Conservation (phyloP, 169 alveolate species). For the Cryptosporidium sp. region DNA sequence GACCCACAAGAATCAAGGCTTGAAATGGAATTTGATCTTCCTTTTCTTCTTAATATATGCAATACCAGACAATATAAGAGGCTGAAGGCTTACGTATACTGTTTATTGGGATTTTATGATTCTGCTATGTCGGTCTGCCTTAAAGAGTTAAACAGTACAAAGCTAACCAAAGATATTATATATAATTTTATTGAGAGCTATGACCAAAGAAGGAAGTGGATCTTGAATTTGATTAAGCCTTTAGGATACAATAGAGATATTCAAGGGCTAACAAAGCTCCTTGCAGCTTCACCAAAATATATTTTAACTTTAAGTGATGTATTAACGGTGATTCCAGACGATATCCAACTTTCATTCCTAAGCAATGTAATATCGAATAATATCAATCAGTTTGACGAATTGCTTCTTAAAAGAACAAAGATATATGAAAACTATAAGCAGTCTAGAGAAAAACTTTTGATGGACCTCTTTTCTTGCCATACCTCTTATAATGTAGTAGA, state of each 20-base stretch:
- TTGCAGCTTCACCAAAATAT: slow-evolving; percentile 61
- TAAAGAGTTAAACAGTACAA: slow-evolving; percentile 43
- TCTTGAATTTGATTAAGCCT: slow-evolving; percentile 49
- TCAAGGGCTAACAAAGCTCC: slow-evolving; percentile 42
- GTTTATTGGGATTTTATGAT: slow-evolving; percentile 64
- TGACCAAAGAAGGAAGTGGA: slow-evolving; percentile 63
- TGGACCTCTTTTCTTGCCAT: slow-evolving; percentile 34
- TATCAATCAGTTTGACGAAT: slow-evolving; percentile 39
- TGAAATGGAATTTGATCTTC: slow-evolving; percentile 55
- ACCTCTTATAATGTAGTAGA: slow-evolving; percentile 29
- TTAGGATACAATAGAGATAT: slow-evolving; percentile 53
- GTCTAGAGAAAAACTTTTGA: slow-evolving; percentile 12
- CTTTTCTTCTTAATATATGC: slow-evolving; percentile 56
- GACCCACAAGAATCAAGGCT: background rate
- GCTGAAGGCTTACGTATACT: slow-evolving; percentile 43
- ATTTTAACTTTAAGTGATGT: slow-evolving; percentile 62
- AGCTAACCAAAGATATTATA: slow-evolving; percentile 43
- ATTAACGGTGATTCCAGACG: slow-evolving; percentile 56
- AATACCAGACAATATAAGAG: slow-evolving; percentile 26
- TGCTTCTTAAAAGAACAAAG: slow-evolving; percentile 48
- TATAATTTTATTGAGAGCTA: slow-evolving; percentile 49
- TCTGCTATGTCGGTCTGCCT: slow-evolving; percentile 54
- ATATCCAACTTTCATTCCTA: slow-evolving; percentile 17
- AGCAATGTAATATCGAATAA: slow-evolving; percentile 13
- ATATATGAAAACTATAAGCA: slow-evolving; percentile 31